Conservation (phyloP, 2,329 filamentous ascomycete genomes). For the Alternaria infectoria region DNA sequence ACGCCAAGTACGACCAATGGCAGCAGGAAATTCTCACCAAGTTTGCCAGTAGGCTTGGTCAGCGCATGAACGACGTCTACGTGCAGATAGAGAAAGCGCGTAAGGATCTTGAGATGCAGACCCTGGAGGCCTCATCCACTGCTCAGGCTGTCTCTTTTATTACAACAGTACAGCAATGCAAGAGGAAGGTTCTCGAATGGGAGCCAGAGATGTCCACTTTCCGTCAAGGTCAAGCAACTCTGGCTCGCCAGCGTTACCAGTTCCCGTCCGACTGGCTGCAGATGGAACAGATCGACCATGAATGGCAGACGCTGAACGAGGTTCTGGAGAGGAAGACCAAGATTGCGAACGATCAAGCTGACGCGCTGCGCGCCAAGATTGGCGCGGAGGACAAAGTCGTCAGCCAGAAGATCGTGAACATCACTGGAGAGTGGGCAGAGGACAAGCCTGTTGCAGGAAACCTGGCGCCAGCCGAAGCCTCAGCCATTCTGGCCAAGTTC, state of each 20-base stretch:
- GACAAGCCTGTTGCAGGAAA: conserved; percentile 97
- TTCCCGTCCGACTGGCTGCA: conserved; percentile 94
- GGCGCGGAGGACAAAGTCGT: conserved; percentile 91
- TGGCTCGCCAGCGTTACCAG: conserved; percentile 90
- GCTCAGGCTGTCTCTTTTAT: conserved; percentile 98
- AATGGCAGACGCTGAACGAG: conserved; percentile 93
- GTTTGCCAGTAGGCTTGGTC: conserved; percentile 87
- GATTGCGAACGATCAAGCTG: conserved; percentile 94
- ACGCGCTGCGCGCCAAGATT: conserved; percentile 94
- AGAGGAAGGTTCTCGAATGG: conserved; percentile 91
- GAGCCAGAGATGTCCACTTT: conserved; percentile 96
- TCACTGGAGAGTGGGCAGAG: conserved; percentile 87
- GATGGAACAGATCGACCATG: conserved; percentile 93
- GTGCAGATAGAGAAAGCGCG: conserved; percentile 90
- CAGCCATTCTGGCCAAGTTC: conserved; percentile 79
- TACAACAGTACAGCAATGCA: conserved; percentile 95
- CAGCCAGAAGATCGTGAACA: conserved; percentile 83
- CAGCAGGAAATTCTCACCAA: conserved; percentile 96
- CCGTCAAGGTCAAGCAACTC: conserved; percentile 90
- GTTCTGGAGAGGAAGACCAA: conserved; percentile 90
- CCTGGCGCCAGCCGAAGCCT: conserved; percentile 88
- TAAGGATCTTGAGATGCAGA: conserved; percentile 88
- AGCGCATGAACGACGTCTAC: conserved; percentile 89
- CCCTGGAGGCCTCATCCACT: conserved; percentile 91
- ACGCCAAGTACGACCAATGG: conserved; percentile 99